Evolutionary conservation across 2,329 filamentous ascomycete species (phyloP).

Genomic region (Ascocoryne sarcoides): DNA sequence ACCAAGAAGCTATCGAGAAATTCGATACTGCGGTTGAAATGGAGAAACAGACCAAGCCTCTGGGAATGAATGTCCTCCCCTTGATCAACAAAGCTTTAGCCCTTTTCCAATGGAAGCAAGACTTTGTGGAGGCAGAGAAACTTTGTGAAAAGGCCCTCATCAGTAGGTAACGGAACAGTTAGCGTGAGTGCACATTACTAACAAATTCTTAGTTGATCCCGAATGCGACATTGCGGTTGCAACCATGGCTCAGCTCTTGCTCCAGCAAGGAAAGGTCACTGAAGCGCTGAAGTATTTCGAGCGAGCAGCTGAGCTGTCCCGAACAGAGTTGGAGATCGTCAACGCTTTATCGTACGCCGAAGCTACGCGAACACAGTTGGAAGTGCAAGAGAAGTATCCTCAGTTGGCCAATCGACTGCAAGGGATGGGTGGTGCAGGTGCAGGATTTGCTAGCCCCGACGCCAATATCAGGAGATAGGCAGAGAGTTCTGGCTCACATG

Average conservation of each 20-base stretch:
- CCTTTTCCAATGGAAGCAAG: slow-evolving; percentile 96
- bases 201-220: slow-evolving; percentile 65
- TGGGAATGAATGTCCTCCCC: slow-evolving; percentile 94
- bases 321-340: slow-evolving; percentile 91
- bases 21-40: slow-evolving; percentile 98
- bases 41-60: slow-evolving; percentile 89
- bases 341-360: slow-evolving; percentile 96
- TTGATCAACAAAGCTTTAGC: slow-evolving; percentile 98
- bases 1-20: slow-evolving; percentile 89
- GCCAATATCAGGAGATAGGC: background rate
- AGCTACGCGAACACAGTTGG: slow-evolving; percentile 89
- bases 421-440: slow-evolving; percentile 40
- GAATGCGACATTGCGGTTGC: slow-evolving; percentile 98
- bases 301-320: slow-evolving; percentile 84
- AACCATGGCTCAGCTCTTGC: slow-evolving; percentile 93
- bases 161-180: slow-evolving; percentile 58
- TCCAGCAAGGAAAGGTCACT: slow-evolving; percentile 95
- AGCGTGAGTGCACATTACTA: slow-evolving; percentile 1
- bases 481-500: background rate
- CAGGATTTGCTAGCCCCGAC: slow-evolving; percentile 19
- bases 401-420: slow-evolving; percentile 66
- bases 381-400: slow-evolving; percentile 82
- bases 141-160: slow-evolving; percentile 96
- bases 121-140: slow-evolving; percentile 89
- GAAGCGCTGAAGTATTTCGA: slow-evolving; percentile 96